Base-by-base conservation (phyloP, 2,329 filamentous ascomycete species). In the Verticillium isaacii region DNA sequence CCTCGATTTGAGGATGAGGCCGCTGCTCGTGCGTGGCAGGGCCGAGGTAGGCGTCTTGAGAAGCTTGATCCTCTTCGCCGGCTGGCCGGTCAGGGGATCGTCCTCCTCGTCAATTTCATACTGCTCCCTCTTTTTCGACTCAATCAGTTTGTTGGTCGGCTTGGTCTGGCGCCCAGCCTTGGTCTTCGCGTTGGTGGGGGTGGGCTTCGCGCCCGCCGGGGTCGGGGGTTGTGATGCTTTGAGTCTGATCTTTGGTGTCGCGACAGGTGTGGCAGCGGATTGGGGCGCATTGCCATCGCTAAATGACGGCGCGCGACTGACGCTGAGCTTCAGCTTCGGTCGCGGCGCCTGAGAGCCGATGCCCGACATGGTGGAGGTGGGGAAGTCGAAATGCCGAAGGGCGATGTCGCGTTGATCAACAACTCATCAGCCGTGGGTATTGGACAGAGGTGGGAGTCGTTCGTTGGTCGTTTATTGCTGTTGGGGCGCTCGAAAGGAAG, bases 131-230 rank as follows among this genome's bases (percentile, higher is more conserved):
- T 89, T 89, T 75, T 87, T 88, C 64, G 80, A 81, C 64, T 84
- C 82, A 59, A 82, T 73, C 57, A 84, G 73, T 68, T 85, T 85
- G 57, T 82, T 79, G 9, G 83, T 85, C 6, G 86, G 85, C 66
- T 86, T 89, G 15, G 83, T 77, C 32, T 84, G 78, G 55, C 85
- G 76, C 14, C 85, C 85, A 15, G 85, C 83, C 69, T 89, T 89
- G 2, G 84, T 87, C 70, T 83, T 87, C 54, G 70, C 66, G 1
- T 74, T 70, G 0, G 70, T 70, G 4, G 70, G 68, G 25, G 61
- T 65, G 17, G 58, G 58, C 32, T 64, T 63, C 8, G 67, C 54
- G 15, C 68, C 69, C 25, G 71, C 70, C n/a, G 77, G 75, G 15
- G 75, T 78, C 2, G 74, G 63, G 5, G 76, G 75, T 63, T 75